Evolutionary conservation across 1,139 yeast genomes (phyloP), one percentile per base, ranked within the genome.

Genomic region (Magnusiomyces clavatus): DNA sequence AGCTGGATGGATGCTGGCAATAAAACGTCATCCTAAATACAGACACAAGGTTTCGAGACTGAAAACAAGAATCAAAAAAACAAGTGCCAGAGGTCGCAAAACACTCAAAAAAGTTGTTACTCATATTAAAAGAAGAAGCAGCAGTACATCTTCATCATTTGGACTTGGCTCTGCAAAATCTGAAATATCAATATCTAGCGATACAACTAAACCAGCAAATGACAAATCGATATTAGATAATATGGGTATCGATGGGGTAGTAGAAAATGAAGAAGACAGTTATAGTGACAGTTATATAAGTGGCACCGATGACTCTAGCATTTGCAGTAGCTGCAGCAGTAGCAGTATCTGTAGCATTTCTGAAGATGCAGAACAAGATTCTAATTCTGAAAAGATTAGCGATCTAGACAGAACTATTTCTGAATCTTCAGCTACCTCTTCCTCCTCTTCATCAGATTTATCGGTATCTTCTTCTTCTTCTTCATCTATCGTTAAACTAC

Each of bases 21-120:
- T 77, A 1, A 52, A 73, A 2, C 66, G 76, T 53, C 88, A 86
- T 65, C 95, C 95, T 0, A 52, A 71, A 77, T 24, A 59, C 71
- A 1, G 77, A 36, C 43, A 49, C 17, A 53, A 79, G 60, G 48
- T 54, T n/a, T 44, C 46, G 6, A 19, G 38, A 14, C 20, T 52
- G 41, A 49, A 49, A 17, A 49, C 38, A 19, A 45, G 51, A 24
- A 19, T 51, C 24, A 47, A 47, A 42, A 42, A 44, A 29, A 52
- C 54, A 11, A 45, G 37, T 6, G 51, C 34, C 13, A 44, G 45
- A 19, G 56, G 54, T 1, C 50, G 50, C 14, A 37, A 43, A 16
- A 52, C 53, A 2, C 38, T 50, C 6, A 37, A 48, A 20, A 52
- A 50, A 19, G 53, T 52, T 16, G 53, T 50, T 6, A 43, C 39